Base-by-base conservation (phyloP, 179 eudicot species). In the Beta lomatogona region DNA sequence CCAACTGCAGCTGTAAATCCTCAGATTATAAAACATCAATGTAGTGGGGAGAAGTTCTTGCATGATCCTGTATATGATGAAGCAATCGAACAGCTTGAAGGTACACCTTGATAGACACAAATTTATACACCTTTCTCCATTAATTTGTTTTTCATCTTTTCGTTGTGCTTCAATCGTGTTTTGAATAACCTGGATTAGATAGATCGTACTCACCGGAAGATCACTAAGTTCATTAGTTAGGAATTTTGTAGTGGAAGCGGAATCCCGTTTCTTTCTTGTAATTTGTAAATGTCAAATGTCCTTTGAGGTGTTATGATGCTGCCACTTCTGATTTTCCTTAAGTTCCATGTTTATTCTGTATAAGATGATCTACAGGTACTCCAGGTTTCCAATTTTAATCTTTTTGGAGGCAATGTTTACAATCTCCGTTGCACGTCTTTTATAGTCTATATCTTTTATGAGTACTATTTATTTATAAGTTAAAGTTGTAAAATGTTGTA, bases 11-110 rank as follows among this genome's bases (percentile, higher is more conserved):
- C 84, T 63, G 1, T 73, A 76, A 80, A 25, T 25, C 28, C 68
- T 71, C 79, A 58, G 70, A 48, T 57, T 67, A 68, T 55, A 67
- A 78, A 78, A 67, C 75, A 60, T 77, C 88, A 79, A 25, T 86
- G 67, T 81, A 72, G 75, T 12, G 86, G 88, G 68, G 88, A 80
- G 52, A 88, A 81, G 79, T 65, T 82, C 57, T 57, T 83, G 48
- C 82, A 75, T 18, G 77, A 85, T 80, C 57, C 77, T 61, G 67
- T 83, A 61, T 82, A 78, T 44, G 91, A 92, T 67, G 93, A 89
- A 73, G 82, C 85, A 45, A 70, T 85, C 52, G 81, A 86, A 69
- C 83, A 84, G 2, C 82, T 77, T 19, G 82, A 87, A 80, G 75
- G 71, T 67, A 82, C 79, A 79, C 86, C 88, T n/a, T 79, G 66